Evolutionary conservation across 257 asterid genomes (phyloP), one percentile per base, ranked within the genome.

Genomic region (Cinchona pubescens): DNA sequence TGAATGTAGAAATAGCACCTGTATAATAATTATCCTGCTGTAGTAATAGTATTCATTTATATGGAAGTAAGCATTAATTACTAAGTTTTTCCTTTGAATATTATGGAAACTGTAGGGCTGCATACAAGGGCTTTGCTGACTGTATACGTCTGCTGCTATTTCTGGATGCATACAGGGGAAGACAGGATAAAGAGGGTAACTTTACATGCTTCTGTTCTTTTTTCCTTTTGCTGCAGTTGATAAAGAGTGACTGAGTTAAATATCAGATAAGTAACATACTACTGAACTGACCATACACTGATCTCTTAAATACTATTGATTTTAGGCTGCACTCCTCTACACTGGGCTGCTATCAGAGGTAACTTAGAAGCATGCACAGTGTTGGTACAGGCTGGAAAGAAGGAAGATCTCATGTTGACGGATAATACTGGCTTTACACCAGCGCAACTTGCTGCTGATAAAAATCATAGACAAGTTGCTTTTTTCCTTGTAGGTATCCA

Each of bases 311-410:
- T 75, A 5, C 70, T 71, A 75, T 55, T 23, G 58, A 76, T 66
- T 81, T 67, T 87, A 94, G 99, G 99, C 76, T 94, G 99, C 84
- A 92, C 97, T 64, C 96, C 99, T 76, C 91, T 94, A 67, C 99
- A 94, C 73, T 94, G 99, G 99, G 97, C 98, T 83, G 98, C 99
- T 80, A 90, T 91, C 67, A 88, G 92, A 87, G 99, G 97, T 75
- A 88, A 92, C 75, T 82, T 94, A 81, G 99, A 94, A 86, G 99
- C 99, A 74, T 94, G 99, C 91, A 94, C 98, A 53, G 97, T 94
- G 82, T 87, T 94, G 88, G 98, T 94, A 77, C 97, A 90, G 84
- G 96, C 99, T 60, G 99, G 99, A 75, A 92, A 94, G 87, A 92
- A 88, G 82, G 96, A 92, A 81, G 99, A 94, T 78, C 90, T 94